A percentile compares a stretch with the other conserved stretches of the same genome.
Evolutionary conservation across 192 early-diverging fungal genomes (phyloP).

Genomic region (Coemansia erecta): DNA sequence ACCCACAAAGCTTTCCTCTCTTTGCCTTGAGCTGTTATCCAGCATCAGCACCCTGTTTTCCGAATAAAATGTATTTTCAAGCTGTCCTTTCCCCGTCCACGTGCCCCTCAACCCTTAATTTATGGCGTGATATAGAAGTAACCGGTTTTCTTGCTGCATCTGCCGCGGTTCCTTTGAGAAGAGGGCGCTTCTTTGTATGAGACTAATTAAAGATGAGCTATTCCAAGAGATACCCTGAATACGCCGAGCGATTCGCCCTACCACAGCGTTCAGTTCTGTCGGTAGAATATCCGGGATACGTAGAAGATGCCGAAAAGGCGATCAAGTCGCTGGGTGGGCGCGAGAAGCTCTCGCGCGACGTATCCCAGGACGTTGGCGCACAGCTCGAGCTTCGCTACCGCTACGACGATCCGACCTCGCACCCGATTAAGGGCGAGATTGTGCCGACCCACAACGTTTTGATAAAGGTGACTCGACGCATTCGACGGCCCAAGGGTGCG

Average conservation of each 20-base stretch:
- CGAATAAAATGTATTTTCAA: too few relatives aligned
- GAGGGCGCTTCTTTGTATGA: too few relatives aligned
- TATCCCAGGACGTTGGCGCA: conserved; percentile 17
- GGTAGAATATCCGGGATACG: conserved; percentile 53
- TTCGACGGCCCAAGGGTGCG: conserved; percentile 12
- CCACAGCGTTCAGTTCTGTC: conserved; percentile 28
- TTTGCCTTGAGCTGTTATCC: too few relatives aligned
- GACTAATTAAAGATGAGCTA: not conserved
- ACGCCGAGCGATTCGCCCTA: conserved; percentile 26
- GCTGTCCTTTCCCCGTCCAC: too few relatives aligned
- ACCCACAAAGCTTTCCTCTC: too few relatives aligned
- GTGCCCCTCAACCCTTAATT: too few relatives aligned
- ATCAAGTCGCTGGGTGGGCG: conserved; percentile 44
- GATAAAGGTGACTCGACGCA: conserved; percentile 45
- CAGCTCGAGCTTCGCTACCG: conserved; percentile 52
- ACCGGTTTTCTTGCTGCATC: too few relatives aligned
- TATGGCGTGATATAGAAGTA: too few relatives aligned
- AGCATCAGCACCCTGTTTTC: too few relatives aligned
- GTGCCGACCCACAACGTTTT: conserved; percentile 40
- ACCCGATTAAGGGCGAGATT: conserved; percentile 46
- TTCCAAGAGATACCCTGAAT: not conserved
- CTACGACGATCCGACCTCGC: conserved; percentile 43
- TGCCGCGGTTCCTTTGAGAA: too few relatives aligned
- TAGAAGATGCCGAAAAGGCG: conserved; percentile 30
- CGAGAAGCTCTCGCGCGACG: conserved; percentile 29